phyloP scores from a whole-genome alignment of 2,329 filamentous ascomycete genomes.

The Fusarium begoniae region DNA sequence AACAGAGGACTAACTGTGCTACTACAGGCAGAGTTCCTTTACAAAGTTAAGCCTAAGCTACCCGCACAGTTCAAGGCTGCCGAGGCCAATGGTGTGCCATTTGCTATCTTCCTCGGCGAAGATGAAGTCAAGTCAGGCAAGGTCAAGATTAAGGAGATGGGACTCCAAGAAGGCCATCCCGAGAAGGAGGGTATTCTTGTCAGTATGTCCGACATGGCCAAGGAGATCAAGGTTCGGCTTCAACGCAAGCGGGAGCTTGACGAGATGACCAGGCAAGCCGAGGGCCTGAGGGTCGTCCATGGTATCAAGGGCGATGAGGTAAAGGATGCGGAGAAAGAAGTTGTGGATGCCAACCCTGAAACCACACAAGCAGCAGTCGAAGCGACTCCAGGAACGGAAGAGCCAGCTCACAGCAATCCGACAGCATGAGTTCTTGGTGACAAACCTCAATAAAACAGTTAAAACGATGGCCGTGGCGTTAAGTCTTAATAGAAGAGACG shows the following conservation, averaged over 20 bases:
- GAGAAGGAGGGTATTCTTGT: constrained; percentile 90
- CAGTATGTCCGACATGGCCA: constrained; percentile 67
- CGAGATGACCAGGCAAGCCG: constrained; percentile 53
- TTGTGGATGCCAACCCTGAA: constrained; percentile 18
- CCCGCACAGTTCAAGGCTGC: constrained; percentile 91
- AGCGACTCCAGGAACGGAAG: constrained; percentile 12
- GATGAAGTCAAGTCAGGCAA: constrained; percentile 86
- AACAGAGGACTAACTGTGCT: constrained; percentile 35
- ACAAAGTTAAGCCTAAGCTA: constrained; percentile 91
- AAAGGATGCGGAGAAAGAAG: constrained; percentile 28
- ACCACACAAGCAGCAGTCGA: constrained; percentile 18
- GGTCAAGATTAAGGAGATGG: constrained; percentile 83
- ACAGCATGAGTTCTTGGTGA: constrained; percentile 10
- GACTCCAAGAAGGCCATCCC: constrained; percentile 81
- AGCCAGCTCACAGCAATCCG: constrained; percentile 19
- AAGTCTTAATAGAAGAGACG: constrained; percentile 18
- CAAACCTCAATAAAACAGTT: constrained; percentile 25
- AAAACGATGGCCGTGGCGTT: constrained; percentile 30
- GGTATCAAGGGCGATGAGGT: constrained; percentile 52
- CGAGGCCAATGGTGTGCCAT: constrained; percentile 80
- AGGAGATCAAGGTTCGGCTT: constrained; percentile 65
- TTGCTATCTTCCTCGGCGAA: constrained; percentile 89
- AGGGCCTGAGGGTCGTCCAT: constrained; percentile 57
- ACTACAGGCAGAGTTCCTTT: constrained; percentile 78
- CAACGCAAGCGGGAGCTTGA: constrained; percentile 56